phyloP scores from a whole-genome alignment of 23 red algal species.

The Chondrus crispus region DNA sequence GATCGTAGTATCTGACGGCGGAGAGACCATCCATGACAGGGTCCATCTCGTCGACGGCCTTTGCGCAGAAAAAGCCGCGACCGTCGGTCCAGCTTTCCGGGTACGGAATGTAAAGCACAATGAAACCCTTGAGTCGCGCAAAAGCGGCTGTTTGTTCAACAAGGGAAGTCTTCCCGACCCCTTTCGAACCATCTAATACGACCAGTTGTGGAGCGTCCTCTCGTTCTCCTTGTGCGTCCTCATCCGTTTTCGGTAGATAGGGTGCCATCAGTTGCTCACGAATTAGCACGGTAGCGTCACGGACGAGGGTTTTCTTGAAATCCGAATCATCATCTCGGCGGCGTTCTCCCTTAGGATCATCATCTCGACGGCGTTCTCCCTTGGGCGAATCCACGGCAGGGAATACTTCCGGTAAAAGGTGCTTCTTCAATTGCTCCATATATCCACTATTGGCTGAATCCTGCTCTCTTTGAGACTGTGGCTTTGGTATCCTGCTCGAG shows the following conservation, averaged over 20 bases:
- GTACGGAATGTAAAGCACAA: conserved; percentile 39
- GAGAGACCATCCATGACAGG: conserved; percentile 13
- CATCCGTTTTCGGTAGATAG: not conserved
- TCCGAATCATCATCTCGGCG: too few relatives aligned
- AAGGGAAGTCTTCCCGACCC: conserved; percentile 47
- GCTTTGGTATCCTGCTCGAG: too few relatives aligned
- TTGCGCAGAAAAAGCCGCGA: conserved; percentile 45
- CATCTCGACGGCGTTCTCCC: too few relatives aligned
- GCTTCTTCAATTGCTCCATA: too few relatives aligned
- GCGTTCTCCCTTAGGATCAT: too few relatives aligned
- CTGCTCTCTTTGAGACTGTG: too few relatives aligned
- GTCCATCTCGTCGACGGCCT: conserved; percentile 27
- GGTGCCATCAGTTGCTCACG: not conserved
- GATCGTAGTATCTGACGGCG: conserved; percentile 43
- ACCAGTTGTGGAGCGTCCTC: not conserved
- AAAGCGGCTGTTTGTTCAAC: conserved; percentile 33
- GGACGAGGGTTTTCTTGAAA: not conserved
- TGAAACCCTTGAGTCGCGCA: conserved; percentile 22
- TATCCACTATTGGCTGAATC: too few relatives aligned
- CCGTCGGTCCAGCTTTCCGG: conserved; percentile 44
- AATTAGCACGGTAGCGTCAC: not conserved
- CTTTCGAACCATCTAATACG: conserved; percentile 42
- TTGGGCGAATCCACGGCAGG: too few relatives aligned
- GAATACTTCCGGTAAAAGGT: too few relatives aligned
- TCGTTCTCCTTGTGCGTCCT: not conserved